Evolutionary conservation across 2,329 filamentous ascomycete genomes (phyloP), one percentile per base, ranked within the genome.

Genomic region (Neurospora crassa): DNA sequence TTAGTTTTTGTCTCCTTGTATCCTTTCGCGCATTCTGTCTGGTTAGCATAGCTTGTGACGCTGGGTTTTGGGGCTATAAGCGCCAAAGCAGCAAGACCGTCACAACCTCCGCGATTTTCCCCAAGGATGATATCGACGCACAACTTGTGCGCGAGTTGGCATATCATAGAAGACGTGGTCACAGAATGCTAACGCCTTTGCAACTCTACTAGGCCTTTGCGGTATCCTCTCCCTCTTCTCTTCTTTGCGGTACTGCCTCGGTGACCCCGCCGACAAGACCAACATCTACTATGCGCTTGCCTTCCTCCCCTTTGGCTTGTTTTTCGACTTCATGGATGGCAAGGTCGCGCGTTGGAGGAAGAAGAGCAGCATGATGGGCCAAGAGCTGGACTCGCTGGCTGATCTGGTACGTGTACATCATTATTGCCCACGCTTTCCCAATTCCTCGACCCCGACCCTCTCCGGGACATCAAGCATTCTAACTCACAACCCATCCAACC

Each of bases 311-410:
- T 92, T 97, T 72, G 94, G 94, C 5, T 85, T 98, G 14, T 97
- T 98, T 84, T 98, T 98, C 81, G 96, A 99, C 82, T 96, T 97
- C 79, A 93, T 98, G 87, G 96, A 99, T 81, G 96, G 96, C 79
- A 96, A 94, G 80, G 94, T 99, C 71, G 96, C 96, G 74, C 87
- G 96, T 75, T 98, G 96, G 96, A 90, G 96, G 80, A 91, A 93
- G 83, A 99, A 97, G 90, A 96, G 93, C 78, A 96, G 92, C 77
- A 85, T 99, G 79, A 98, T 99, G 95, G 96, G 96, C 14, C 95
- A 97, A 82, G 96, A 99, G 82, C 85, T 99, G 71, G 96, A 99
- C 81, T 98, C 95, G 7, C 86, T 99, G 68, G 96, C 96, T 70
- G 96, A 99, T 80, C 81, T 99, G 85, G 94, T 97, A 90, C 40